These are phyloP conservation scores for Austroboletus festivus DNA, from an alignment of 768 basidiomycete genomes.

Conservation along the genomic window DNA sequence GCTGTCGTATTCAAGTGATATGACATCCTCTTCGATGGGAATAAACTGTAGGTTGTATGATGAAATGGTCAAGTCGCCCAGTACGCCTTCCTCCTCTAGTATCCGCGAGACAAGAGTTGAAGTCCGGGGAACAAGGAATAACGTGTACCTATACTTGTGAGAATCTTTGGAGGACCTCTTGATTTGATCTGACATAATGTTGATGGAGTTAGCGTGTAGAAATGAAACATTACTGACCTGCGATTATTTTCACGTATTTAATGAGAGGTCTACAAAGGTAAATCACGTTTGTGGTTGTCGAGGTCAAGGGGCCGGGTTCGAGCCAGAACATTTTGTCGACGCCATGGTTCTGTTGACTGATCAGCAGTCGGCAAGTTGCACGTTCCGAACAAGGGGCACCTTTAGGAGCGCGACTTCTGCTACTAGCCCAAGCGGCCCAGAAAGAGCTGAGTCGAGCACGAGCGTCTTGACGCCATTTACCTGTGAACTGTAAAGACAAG, in stretches of 20 bases:
- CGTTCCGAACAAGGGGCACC: slow-evolving; percentile 41
- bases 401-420: slow-evolving; percentile 92
- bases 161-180: slow-evolving; percentile 71
- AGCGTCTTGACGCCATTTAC: slow-evolving; percentile 95
- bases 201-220: slow-evolving; percentile 19
- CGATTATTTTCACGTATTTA: slow-evolving; percentile 82
- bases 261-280: slow-evolving; percentile 91
- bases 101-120: slow-evolving; percentile 85
- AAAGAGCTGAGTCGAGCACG: slow-evolving; percentile 83
- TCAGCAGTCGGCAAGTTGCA: slow-evolving; percentile 5
- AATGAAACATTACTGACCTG: slow-evolving; percentile 52
- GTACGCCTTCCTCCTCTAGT: slow-evolving; percentile 94
- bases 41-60: slow-evolving; percentile 93
- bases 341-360: slow-evolving; percentile 79
- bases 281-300: slow-evolving; percentile 83
- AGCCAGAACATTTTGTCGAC: slow-evolving; percentile 99
- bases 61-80: slow-evolving; percentile 87
- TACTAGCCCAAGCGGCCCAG: slow-evolving; percentile 91
- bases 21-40: slow-evolving; percentile 87
- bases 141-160: slow-evolving; percentile 77
- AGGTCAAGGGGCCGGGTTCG: slow-evolving; percentile 80
- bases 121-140: slow-evolving; percentile 82
- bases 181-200: slow-evolving; percentile 72
- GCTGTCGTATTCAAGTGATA: slow-evolving; percentile 84
- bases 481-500: slow-evolving; percentile 36